phyloP scores from a whole-genome alignment of 73 alveolate genomes.

The Tetrahymena borealis region DNA sequence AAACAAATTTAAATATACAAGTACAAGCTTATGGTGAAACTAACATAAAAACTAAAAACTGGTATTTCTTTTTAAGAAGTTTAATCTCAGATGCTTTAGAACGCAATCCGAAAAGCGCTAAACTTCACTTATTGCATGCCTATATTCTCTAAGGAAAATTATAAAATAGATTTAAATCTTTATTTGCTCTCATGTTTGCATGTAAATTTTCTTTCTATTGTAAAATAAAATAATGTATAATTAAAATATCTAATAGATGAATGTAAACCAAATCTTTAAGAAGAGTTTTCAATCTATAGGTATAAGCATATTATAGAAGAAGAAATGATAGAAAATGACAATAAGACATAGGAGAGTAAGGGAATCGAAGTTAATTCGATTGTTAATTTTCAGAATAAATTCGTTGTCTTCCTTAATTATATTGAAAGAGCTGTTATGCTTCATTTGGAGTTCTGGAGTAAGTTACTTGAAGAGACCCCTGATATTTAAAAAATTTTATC shows the following conservation, averaged over 20 bases:
- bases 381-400: constrained; percentile 8
- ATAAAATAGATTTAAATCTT: not conserved
- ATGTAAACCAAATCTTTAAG: constrained; percentile 9
- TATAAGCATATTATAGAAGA: not conserved
- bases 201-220: not conserved
- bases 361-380: constrained; percentile 23
- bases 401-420: not conserved
- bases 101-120: not conserved
- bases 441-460: constrained; percentile 41
- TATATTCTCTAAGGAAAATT: not conserved
- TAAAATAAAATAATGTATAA: not conserved
- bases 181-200: constrained; percentile 5
- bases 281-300: constrained; percentile 13
- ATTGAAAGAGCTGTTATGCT: constrained; percentile 16
- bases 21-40: not conserved
- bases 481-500: constrained; percentile 18
- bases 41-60: constrained; percentile 3
- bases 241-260: constrained; percentile 1
- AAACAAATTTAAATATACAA: constrained; percentile 1
- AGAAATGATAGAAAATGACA: constrained; percentile 16
- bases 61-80: not conserved
- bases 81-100: not conserved
- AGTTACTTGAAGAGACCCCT: constrained; percentile 30
- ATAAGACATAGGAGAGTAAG: constrained; percentile 10
- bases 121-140: not conserved